Evolutionary conservation across 257 asterid species (phyloP).

Genomic region (Verbascum thapsus): DNA sequence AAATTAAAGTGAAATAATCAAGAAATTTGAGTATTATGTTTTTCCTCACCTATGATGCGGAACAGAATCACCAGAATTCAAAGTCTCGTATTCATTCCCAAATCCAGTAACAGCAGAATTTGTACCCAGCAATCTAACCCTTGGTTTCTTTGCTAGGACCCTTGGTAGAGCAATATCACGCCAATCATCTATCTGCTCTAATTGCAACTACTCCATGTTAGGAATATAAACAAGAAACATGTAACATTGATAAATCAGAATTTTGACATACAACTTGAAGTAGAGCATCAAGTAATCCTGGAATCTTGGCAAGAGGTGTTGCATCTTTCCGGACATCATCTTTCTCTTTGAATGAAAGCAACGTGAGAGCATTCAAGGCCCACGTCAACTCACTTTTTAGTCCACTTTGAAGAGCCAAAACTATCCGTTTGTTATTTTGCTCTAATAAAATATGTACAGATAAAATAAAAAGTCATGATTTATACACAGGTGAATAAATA

Average conservation of each 20-base stretch:
- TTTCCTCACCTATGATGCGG: slow-evolving; percentile 54
- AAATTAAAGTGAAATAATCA: slow-evolving; percentile 5
- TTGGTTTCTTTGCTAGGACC: slow-evolving; percentile 71
- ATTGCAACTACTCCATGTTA: slow-evolving; percentile 25
- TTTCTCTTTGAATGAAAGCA: slow-evolving; percentile 95
- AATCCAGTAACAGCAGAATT: slow-evolving; percentile 88
- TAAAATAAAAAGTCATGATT: slow-evolving; percentile 1
- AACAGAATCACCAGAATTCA: slow-evolving; percentile 61
- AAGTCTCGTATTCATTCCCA: slow-evolving; percentile 71
- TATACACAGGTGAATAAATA: slow-evolving; percentile 9
- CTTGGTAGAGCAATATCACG: slow-evolving; percentile 92
- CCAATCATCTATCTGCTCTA: slow-evolving; percentile 93
- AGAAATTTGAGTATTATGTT: background rate
- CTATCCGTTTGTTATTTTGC: slow-evolving; percentile 93
- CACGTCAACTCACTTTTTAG: slow-evolving; percentile 94
- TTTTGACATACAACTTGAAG: slow-evolving; percentile 82
- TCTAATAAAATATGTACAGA: slow-evolving; percentile 54
- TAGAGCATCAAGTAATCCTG: slow-evolving; percentile 91
- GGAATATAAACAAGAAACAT: background rate
- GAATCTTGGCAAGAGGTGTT: slow-evolving; percentile 93
- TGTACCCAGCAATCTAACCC: slow-evolving; percentile 71
- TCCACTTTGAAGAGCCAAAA: slow-evolving; percentile 97
- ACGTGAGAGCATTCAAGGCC: slow-evolving; percentile 91
- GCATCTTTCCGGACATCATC: slow-evolving; percentile 95
- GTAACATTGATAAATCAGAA: slow-evolving; percentile 16